A percentile compares a stretch with the other conserved stretches of the same genome.
Conservation (phyloP, 1,284 basidiomycete species). For the Ustilago vetiveriae region DNA sequence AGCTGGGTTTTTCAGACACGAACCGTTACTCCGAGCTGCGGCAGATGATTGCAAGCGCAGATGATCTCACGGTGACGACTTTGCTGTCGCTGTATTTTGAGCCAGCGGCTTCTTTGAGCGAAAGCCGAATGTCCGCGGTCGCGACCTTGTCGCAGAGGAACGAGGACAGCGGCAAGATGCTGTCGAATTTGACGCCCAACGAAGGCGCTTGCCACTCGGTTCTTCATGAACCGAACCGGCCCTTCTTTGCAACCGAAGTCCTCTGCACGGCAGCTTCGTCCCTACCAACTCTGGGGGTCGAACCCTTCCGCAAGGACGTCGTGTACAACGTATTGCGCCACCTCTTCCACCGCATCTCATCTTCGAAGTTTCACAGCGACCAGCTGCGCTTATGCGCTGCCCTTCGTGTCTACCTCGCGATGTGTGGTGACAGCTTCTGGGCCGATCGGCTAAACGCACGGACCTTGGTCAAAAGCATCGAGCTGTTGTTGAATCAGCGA, state of each 20-base stretch:
- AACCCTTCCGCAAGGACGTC: slow-evolving; percentile 14
- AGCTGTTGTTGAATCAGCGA: slow-evolving; percentile 75
- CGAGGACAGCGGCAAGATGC: neutral
- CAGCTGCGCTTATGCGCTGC: slow-evolving; percentile 81
- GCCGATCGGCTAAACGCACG: slow-evolving; percentile 44
- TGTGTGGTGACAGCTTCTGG: slow-evolving; percentile 33
- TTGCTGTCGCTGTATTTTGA: slow-evolving; percentile 32
- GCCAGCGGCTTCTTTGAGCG: slow-evolving; percentile 5
- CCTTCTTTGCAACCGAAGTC: slow-evolving; percentile 27
- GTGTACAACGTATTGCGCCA: slow-evolving; percentile 70
- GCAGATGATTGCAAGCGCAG: slow-evolving; percentile 18
- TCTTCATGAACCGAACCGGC: slow-evolving; percentile 47
- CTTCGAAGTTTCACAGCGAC: slow-evolving; percentile 83
- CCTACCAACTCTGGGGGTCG: slow-evolving; percentile 14
- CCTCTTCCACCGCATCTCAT: slow-evolving; percentile 76
- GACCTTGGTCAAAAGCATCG: slow-evolving; percentile 76
- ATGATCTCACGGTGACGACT: slow-evolving; percentile 21
- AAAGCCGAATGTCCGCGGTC: slow-evolving; percentile 6
- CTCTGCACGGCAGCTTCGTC: slow-evolving; percentile 17
- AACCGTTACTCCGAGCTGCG: slow-evolving; percentile 6
- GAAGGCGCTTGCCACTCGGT: neutral
- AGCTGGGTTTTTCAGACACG: slow-evolving; percentile 16
- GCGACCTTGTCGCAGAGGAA: slow-evolving; percentile 11
- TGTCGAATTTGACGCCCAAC: slow-evolving; percentile 16
- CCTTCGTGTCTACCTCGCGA: slow-evolving; percentile 69